Evolutionary conservation across 768 basidiomycete genomes (phyloP).

Genomic region (Boletellus emodensis): DNA sequence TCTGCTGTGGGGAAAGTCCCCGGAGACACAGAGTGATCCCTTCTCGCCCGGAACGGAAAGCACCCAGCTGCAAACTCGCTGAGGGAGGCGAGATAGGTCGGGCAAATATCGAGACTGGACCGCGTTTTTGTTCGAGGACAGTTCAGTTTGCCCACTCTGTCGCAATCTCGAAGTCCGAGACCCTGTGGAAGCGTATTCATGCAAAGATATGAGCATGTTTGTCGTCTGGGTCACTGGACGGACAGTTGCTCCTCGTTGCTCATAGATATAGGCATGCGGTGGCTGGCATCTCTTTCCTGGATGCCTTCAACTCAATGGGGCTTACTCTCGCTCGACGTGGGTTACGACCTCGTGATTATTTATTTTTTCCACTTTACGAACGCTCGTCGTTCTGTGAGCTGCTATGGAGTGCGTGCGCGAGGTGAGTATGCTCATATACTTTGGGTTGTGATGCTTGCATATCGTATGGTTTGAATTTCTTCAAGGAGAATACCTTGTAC

Average conservation of each 20-base stretch:
- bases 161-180: slow-evolving; percentile 36
- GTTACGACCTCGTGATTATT: slow-evolving; percentile 24
- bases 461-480: slow-evolving; percentile 75
- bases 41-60: slow-evolving; percentile 62
- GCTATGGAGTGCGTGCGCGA: slow-evolving; percentile 1
- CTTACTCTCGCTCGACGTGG: slow-evolving; percentile 77
- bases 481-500: slow-evolving; percentile 75
- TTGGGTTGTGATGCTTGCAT: slow-evolving; percentile 51
- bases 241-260: slow-evolving; percentile 58
- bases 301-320: slow-evolving; percentile 81
- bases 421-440: slow-evolving; percentile 24
- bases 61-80: slow-evolving; percentile 70
- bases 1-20: slow-evolving; percentile 91
- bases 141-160: slow-evolving; percentile 57
- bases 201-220: slow-evolving; percentile 77
- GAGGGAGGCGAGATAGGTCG: slow-evolving; percentile 48
- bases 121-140: slow-evolving; percentile 11
- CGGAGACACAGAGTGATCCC: slow-evolving; percentile 74
- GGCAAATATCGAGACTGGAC: slow-evolving; percentile 46
- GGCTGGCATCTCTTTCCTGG: slow-evolving; percentile 39
- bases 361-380: slow-evolving; percentile 46
- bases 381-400: slow-evolving; percentile 46
- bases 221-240: slow-evolving; percentile 41
- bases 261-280: slow-evolving; percentile 90
- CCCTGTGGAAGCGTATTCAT: slow-evolving; percentile 41